Conservation (phyloP, 2,329 filamentous ascomycete species). For the Aulographum hederae region DNA sequence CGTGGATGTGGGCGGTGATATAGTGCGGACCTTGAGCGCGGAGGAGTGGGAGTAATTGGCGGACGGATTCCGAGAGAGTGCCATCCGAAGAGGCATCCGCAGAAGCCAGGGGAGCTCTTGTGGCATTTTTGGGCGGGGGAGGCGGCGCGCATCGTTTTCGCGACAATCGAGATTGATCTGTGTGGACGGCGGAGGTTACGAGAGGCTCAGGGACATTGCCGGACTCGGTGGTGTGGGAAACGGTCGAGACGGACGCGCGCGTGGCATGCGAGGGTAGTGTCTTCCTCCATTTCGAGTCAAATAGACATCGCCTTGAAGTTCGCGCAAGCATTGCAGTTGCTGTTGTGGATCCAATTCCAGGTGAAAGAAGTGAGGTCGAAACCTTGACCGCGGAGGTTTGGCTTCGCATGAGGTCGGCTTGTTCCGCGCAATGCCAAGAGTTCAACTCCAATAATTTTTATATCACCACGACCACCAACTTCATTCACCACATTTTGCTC, state of each 20-base stretch:
- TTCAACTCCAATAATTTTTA: too few species aligned
- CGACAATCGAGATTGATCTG: too few species aligned
- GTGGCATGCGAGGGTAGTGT: too few species aligned
- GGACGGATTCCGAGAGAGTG: constrained; percentile 27
- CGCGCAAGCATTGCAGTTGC: constrained; percentile 23
- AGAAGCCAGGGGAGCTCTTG: too few species aligned
- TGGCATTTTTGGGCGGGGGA: constrained; percentile 4
- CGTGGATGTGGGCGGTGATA: constrained; percentile 64
- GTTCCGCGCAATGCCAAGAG: too few species aligned
- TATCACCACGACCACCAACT: too few species aligned
- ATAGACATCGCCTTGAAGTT: constrained; percentile 42
- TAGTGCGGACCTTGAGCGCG: constrained; percentile 59
- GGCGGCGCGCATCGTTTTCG: constrained; percentile 10
- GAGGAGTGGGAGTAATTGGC: constrained; percentile 49
- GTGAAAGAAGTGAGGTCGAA: too few species aligned
- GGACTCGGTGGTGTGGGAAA: constrained; percentile 19
- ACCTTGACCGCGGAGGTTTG: too few species aligned
- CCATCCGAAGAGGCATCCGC: too few species aligned
- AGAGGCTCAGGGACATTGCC: constrained; percentile 18
- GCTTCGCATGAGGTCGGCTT: too few species aligned
- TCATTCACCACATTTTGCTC: too few species aligned
- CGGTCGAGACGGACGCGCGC: constrained; percentile 26
- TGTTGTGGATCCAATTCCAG: neutral
- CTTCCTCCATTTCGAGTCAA: constrained; percentile 37
- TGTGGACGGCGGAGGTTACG: constrained; percentile 28